Evolutionary conservation across 2,329 filamentous ascomycete genomes (phyloP), one percentile per base, ranked within the genome.

Genomic region (Arthrinium phaeospermum): DNA sequence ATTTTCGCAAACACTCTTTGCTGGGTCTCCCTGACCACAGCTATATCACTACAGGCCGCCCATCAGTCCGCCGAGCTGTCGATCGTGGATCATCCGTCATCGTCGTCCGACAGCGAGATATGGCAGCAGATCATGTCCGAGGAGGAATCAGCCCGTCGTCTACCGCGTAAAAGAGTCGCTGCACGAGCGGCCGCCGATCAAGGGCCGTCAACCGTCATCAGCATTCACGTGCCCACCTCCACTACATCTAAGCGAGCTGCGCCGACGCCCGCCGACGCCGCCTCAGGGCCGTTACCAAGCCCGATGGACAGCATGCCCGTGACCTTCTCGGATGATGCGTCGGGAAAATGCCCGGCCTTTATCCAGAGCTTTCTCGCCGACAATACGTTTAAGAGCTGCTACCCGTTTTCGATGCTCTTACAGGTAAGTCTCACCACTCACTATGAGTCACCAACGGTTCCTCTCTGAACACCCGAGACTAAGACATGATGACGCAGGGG

Each of bases 391-490:
- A 88, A 90, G 76, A 81, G 87, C 70, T 98, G 96, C 83, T 90
- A 95, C 76, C 94, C 96, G 0, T 86, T 98, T 72, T 98, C 95
- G 0, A 86, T 98, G 77, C 89, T 98, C 75, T 86, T 98, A 13
- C 90, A 93, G 85, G 93, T 94, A 84, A 79, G 89, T 79, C 13
- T 45, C 13, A 34, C 67, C 13, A 34, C 67, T 1, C 27, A 4
- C 67, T 0, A 8, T 24, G 57, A 24, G 19, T 22, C 44, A 49
- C 37, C 51, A 47, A 69, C 24, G 47, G 34, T 41, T 64, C 34
- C 13, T 30, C 34, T 37, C 57, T 64, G 34, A 64, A 41, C 57
- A 37, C 57, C 57, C 57, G 57, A 64, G 34, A 64, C 57, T 64
- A 41, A 64, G 57, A 41, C 57, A 64, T 41, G 30, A 41, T 41